phyloP scores from a whole-genome alignment of 306 rosid genomes.

The Carpinus viminea region DNA sequence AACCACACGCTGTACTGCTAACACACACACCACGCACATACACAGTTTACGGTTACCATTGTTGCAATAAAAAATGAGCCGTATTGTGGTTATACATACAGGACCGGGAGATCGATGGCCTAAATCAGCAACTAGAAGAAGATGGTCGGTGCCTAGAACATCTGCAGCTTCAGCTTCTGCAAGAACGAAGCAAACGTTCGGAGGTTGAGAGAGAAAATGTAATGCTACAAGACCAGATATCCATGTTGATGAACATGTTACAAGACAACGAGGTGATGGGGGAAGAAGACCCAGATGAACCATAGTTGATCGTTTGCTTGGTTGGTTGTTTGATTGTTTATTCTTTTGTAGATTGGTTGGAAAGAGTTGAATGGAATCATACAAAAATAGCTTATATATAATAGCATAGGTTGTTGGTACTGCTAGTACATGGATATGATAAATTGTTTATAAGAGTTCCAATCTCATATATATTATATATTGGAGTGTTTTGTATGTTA shows the following conservation, averaged over 20 bases:
- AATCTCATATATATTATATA: neutral
- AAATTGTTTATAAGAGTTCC: neutral
- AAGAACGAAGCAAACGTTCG: conserved; percentile 70
- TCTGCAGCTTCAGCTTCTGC: conserved; percentile 79
- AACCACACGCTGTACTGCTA: neutral
- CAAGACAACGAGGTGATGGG: conserved; percentile 58
- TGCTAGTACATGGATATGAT: conserved; percentile 23
- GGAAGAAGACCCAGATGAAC: conserved; percentile 55
- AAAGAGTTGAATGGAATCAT: conserved; percentile 19
- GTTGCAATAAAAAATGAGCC: neutral
- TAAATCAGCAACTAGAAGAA: conserved; percentile 84
- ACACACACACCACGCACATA: neutral
- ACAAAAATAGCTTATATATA: neutral
- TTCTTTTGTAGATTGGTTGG: conserved; percentile 44
- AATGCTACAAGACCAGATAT: conserved; percentile 77
- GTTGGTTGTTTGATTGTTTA: conserved; percentile 20
- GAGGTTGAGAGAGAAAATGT: conserved; percentile 73
- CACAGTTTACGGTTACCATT: neutral
- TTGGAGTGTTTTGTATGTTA: neutral
- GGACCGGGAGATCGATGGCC: conserved; percentile 88
- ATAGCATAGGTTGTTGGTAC: conserved; percentile 22
- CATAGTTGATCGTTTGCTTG: conserved; percentile 18
- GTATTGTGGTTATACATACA: conserved; percentile 20
- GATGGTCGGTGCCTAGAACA: conserved; percentile 71
- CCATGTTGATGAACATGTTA: conserved; percentile 92